Evolutionary conservation across 208 protist genomes (phyloP).

Genomic region (Lotmaria passim): DNA sequence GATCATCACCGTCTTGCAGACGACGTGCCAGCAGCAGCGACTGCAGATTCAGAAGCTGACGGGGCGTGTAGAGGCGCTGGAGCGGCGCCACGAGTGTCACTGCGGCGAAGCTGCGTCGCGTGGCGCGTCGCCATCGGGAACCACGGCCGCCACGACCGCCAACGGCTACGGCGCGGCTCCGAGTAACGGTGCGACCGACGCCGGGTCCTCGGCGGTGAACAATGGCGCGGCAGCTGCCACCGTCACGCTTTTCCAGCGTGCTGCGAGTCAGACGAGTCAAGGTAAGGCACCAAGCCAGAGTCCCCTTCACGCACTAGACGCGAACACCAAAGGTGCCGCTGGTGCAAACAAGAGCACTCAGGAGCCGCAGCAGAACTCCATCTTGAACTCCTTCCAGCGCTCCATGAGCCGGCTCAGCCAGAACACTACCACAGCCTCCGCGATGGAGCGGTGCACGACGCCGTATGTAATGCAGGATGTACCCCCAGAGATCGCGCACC

Average conservation of each 20-base stretch:
- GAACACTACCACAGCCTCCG: conserved; percentile 13
- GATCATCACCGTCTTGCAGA: conserved; percentile 45
- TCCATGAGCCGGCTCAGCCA: conserved; percentile 41
- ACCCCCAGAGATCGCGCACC: conserved; percentile 59
- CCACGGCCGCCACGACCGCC: not conserved
- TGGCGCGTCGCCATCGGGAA: not conserved
- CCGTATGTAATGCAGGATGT: conserved; percentile 46
- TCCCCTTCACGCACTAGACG: not conserved
- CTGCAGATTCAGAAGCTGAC: conserved; percentile 38
- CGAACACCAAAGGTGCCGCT: not conserved
- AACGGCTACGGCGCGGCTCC: conserved; percentile 1
- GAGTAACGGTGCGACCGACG: too few relatives aligned
- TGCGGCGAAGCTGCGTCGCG: conserved; percentile 12
- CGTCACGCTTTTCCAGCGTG: conserved; percentile 10
- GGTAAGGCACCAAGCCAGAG: conserved; percentile 5
- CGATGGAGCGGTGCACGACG: conserved; percentile 41
- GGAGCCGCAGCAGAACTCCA: conserved; percentile 3
- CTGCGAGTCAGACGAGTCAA: conserved; percentile 6
- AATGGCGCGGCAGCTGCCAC: not conserved
- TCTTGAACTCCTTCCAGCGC: conserved; percentile 30
- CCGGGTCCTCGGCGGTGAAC: not conserved
- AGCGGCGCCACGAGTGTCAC: conserved; percentile 53
- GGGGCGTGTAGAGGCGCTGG: conserved; percentile 60
- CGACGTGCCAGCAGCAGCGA: conserved; percentile 35
- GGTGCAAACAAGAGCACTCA: not conserved